These are phyloP conservation scores for Salix brachista DNA, from an alignment of 345 rosid species.

Conservation along the genomic window DNA sequence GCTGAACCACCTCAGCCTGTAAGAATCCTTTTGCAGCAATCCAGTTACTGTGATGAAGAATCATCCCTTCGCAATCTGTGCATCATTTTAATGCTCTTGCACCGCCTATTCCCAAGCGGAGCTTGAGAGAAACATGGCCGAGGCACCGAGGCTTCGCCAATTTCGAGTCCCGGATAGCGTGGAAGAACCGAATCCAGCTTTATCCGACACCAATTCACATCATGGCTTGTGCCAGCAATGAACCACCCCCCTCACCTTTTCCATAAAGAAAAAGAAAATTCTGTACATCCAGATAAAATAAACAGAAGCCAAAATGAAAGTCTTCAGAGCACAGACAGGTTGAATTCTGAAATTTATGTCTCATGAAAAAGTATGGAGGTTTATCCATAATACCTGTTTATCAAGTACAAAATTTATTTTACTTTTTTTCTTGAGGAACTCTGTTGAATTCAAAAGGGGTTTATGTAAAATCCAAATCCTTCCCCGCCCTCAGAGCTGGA, in stretches of 20 bases:
- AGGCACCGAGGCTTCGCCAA: neutral
- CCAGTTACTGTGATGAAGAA: no score
- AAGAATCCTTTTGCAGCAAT: no score
- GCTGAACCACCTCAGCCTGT: no score
- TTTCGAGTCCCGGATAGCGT: neutral
- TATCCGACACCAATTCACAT: neutral
- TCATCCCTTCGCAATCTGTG: no score
- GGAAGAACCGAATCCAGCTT: no score
- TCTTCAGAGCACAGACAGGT: neutral
- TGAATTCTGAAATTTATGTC: neutral
- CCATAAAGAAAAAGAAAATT: no score
- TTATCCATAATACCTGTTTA: neutral
- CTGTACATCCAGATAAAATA: neutral
- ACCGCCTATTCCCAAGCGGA: no score
- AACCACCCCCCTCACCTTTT: no score
- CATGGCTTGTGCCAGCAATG: neutral
- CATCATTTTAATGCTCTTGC: no score
- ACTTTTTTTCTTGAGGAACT: neutral
- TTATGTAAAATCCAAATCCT: constrained; percentile 11
- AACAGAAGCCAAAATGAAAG: neutral
- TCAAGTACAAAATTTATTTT: neutral
- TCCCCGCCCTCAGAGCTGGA: constrained; percentile 5
- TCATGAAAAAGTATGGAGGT: neutral
- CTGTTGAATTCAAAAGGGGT: neutral
- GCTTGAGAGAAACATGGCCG: no score